Base-by-base conservation (phyloP, 768 basidiomycete genomes). In the Pleurotus eryngii region DNA sequence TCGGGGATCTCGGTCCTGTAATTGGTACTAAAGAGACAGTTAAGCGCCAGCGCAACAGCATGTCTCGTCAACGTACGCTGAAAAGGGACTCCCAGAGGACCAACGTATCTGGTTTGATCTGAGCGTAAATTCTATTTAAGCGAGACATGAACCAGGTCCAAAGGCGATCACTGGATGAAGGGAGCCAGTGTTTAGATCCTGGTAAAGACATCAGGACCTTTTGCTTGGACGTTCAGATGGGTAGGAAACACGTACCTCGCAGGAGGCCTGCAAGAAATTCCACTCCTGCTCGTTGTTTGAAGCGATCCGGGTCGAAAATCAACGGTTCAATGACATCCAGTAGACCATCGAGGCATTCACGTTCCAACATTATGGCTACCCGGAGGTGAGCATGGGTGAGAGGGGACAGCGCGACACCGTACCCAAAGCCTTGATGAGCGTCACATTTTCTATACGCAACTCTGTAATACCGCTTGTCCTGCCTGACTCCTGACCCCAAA, bases 161-260 rank as follows among this genome's bases (percentile, higher is more conserved):
- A 4, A 95, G 69, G 39, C 72, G 69, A 49, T 81, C 72, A 24
- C 78, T 76, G 38, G 74, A 70, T 39, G 72, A 70, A 55, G 76
- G 77, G 0, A 82, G 74, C 94, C 95, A 96, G 65, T 95, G 90
- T 69, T 94, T 94, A 12, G 89, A 85, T 35, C 92, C 90, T 89
- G 59, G 42, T 20, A 42, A 18, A 18, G 26, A 22, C 48, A 14
- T 55, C 47, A 45, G 30, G 40, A 46, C 22, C 54, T 35, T 30
- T 35, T 35, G 30, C 30, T 35, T 35, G 30, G 3, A 35, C 30
- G 30, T 11, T 35, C 3, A 11, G 30, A 9, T 35, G 30, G 11
- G 30, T 35, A 11, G 30, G 30, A 37, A 27, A 11, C 35, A 67
- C 74, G 53, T 66, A 87, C 89, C 93, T 60, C 93, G 81, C 56